phyloP scores from a whole-genome alignment of 1,284 basidiomycete species.

The Pseudozyma sp. region DNA sequence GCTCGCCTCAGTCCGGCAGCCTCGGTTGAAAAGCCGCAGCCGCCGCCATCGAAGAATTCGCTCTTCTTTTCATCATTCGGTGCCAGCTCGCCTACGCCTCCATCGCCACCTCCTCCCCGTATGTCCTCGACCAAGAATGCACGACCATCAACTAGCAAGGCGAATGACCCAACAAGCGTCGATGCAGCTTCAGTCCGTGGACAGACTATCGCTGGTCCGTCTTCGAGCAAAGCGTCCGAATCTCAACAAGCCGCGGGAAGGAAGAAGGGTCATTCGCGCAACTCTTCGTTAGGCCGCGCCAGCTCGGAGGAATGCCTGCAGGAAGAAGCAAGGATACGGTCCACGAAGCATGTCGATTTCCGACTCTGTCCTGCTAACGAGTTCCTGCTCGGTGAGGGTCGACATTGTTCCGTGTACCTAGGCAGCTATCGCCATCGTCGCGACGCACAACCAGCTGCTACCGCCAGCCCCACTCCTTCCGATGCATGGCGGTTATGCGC shows the following conservation, averaged over 20 bases:
- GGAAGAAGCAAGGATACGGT: slow-evolving; percentile 56
- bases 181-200: neutral
- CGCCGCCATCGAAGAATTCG: slow-evolving; percentile 36
- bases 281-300: slow-evolving; percentile 55
- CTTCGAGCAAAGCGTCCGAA: neutral
- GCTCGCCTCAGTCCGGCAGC: slow-evolving; percentile 17
- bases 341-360: slow-evolving; percentile 58
- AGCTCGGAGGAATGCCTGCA: slow-evolving; percentile 58
- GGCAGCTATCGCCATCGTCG: slow-evolving; percentile 51
- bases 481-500: slow-evolving; percentile 62
- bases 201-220: neutral
- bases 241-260: slow-evolving; percentile 16
- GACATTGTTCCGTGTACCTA: slow-evolving; percentile 64
- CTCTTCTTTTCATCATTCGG: slow-evolving; percentile 43
- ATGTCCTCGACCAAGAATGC: neutral
- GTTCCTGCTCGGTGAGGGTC: slow-evolving; percentile 64
- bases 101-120: slow-evolving; percentile 27
- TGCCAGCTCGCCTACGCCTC: slow-evolving; percentile 17
- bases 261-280: slow-evolving; percentile 39
- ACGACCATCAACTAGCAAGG: neutral
- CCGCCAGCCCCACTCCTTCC: neutral
- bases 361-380: slow-evolving; percentile 58
- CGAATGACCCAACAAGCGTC: neutral
- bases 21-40: neutral
- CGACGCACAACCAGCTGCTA: neutral